Evolutionary conservation across 495 filamentous ascomycete species (phyloP).

Genomic region (Penicillium steckii): DNA sequence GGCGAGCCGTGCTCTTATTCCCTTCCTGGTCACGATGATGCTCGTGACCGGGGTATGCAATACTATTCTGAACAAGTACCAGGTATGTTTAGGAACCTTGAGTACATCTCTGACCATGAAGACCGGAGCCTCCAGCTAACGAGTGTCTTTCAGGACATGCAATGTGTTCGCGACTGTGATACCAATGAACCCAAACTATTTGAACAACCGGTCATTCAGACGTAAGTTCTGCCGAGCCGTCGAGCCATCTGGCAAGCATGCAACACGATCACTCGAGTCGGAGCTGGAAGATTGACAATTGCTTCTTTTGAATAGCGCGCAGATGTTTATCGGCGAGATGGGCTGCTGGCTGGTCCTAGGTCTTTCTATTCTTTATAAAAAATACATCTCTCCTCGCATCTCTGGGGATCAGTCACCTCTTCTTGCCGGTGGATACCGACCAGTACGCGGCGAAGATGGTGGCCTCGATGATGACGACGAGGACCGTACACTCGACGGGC

Average conservation of each 20-base stretch:
- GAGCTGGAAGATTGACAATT: constrained; percentile 11
- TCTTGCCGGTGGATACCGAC: constrained; percentile 61
- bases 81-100: constrained; percentile 49
- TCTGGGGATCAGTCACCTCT: constrained; percentile 39
- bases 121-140: constrained; percentile 3
- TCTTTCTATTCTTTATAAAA: constrained; percentile 58
- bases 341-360: constrained; percentile 88
- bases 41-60: constrained; percentile 90
- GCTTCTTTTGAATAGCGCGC: constrained; percentile 42
- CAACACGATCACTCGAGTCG: background rate
- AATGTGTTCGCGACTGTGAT: constrained; percentile 91
- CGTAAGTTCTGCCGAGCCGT: constrained; percentile 42
- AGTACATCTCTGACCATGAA: background rate
- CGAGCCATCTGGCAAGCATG: background rate
- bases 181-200: constrained; percentile 73
- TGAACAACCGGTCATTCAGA: constrained; percentile 95
- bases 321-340: constrained; percentile 94
- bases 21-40: constrained; percentile 90
- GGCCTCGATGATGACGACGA: constrained; percentile 52
- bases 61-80: constrained; percentile 94
- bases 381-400: constrained; percentile 44
- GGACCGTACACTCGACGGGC: constrained; percentile 31
- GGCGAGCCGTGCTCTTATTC: constrained; percentile 63
- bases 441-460: constrained; percentile 49
- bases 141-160: constrained; percentile 68